A percentile compares a stretch with the other conserved stretches of the same genome.
These are phyloP conservation scores for Pseudocercospora macadamiae DNA, from an alignment of 2,329 filamentous ascomycete genomes.

Conservation along the genomic window DNA sequence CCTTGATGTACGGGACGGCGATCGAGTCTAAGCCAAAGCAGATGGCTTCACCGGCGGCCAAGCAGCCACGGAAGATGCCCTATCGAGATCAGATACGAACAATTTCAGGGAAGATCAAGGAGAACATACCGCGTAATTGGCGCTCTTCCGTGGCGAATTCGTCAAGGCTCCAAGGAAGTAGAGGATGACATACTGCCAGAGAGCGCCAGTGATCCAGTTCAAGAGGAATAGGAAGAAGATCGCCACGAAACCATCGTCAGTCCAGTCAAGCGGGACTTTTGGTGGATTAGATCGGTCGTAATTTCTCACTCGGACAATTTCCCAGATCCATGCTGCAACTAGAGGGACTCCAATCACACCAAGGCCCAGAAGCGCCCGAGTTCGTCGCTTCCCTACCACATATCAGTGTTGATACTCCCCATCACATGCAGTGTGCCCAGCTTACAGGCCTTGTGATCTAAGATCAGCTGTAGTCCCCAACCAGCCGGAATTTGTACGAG, in stretches of 20 bases:
- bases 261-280: slow-evolving; percentile 30
- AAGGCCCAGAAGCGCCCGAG: slow-evolving; percentile 28
- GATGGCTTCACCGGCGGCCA: slow-evolving; percentile 36
- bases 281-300: slow-evolving; percentile 30
- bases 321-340: slow-evolving; percentile 37
- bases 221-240: slow-evolving; percentile 34
- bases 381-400: slow-evolving; percentile 4
- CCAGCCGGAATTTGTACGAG: slow-evolving; percentile 39
- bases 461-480: slow-evolving; percentile 26
- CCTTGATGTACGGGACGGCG: slow-evolving; percentile 32
- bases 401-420: background rate
- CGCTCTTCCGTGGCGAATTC: slow-evolving; percentile 26
- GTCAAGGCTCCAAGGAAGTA: slow-evolving; percentile 38
- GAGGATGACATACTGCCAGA: slow-evolving; percentile 38
- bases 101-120: background rate
- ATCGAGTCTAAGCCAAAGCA: slow-evolving; percentile 36
- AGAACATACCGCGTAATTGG: slow-evolving; percentile 19
- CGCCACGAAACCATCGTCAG: slow-evolving; percentile 28
- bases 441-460: slow-evolving; percentile 13
- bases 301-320: slow-evolving; percentile 31
- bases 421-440: background rate
- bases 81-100: background rate
- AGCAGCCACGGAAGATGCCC: slow-evolving; percentile 34
- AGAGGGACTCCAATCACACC: slow-evolving; percentile 31
- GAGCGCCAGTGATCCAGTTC: slow-evolving; percentile 28